Evolutionary conservation across 257 asterid species (phyloP), one percentile per base, ranked within the genome.

Genomic region (Datura wrightii): DNA sequence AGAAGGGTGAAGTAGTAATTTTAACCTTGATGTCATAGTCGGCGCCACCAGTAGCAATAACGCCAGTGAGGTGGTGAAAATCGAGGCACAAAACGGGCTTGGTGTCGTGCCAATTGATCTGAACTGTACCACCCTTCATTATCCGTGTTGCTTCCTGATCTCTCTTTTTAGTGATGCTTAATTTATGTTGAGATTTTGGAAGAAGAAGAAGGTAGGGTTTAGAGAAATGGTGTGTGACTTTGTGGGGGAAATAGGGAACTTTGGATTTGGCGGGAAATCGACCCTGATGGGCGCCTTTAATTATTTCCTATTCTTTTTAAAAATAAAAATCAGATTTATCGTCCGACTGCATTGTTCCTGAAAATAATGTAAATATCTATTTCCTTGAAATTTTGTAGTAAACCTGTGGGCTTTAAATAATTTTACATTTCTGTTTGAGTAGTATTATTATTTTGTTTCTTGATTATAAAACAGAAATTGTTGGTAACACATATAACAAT

Each of bases 1-100:
- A 24, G 3, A 48, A 48, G 60, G 81, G 24, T 11, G 0, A 76
- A 76, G 7, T 8, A 52, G 48, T 31, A n/a, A 83, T 54, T n/a
- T 2, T 8, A 10, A 96, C 98, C 98, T 97, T 97, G 81, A 97
- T 93, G 74, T 97, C 99, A 84, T 71, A 94, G 89, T 97, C 99
- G 59, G 99, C 97, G 76, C 99, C 99, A 72, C 92, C 99, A 59
- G 99, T 97, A 79, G 97, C 98, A 11, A 97, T 92, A 83, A 94
- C 84, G 37, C 92, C 93, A 56, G 97, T 90, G 79, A 82, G 36
- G 10, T 97, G 96, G 85, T 97, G 97, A 84, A 97, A 94, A 91
- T 97, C 98, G 83, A 97, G 92, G 92, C 97, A 87, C 84, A 97
- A 92, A 15, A 97, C 98, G 76, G 99, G 98, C 88, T 92, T 94